phyloP scores from a whole-genome alignment of 2,329 filamentous ascomycete species.

The Fusarium sp. region DNA sequence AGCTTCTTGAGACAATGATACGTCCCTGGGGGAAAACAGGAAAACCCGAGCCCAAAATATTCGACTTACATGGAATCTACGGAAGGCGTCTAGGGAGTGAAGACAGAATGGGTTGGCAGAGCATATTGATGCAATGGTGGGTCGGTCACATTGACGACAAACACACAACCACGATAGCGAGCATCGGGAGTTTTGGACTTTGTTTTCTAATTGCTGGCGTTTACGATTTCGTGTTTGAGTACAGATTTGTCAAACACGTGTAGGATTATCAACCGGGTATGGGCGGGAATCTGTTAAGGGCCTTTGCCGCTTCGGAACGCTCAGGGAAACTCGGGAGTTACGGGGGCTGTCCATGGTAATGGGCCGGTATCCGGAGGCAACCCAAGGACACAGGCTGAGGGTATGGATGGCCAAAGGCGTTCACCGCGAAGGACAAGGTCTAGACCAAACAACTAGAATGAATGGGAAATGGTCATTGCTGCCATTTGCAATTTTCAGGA shows the following conservation, averaged over 20 bases:
- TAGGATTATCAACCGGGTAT: conserved; percentile 27
- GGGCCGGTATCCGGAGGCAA: neutral
- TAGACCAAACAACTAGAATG: conserved; percentile 40
- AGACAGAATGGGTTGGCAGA: conserved; percentile 25
- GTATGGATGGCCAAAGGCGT: conserved; percentile 7
- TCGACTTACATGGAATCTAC: conserved; percentile 22
- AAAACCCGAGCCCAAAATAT: conserved; percentile 33
- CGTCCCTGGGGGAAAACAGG: conserved; percentile 27
- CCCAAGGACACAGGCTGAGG: conserved; percentile 1
- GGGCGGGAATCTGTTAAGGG: conserved; percentile 7
- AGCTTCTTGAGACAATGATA: conserved; percentile 21
- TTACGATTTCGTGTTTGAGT: conserved; percentile 38
- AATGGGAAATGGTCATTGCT: conserved; percentile 30
- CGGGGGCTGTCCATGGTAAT: neutral
- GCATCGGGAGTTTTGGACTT: conserved; percentile 39
- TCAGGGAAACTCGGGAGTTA: neutral
- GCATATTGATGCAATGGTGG: conserved; percentile 12
- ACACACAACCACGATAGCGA: conserved; percentile 41
- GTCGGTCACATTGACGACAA: conserved; percentile 28
- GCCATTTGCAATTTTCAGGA: neutral
- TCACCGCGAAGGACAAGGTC: conserved; percentile 14
- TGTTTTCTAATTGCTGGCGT: conserved; percentile 26
- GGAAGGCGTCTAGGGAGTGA: conserved; percentile 33
- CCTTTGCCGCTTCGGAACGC: conserved; percentile 3
- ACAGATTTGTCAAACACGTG: conserved; percentile 34